Percentiles rank a stretch among this genome's conserved stretches.
These are phyloP conservation scores for Parietaria judaica DNA, from an alignment of 306 rosid genomes.

Conservation along the genomic window DNA sequence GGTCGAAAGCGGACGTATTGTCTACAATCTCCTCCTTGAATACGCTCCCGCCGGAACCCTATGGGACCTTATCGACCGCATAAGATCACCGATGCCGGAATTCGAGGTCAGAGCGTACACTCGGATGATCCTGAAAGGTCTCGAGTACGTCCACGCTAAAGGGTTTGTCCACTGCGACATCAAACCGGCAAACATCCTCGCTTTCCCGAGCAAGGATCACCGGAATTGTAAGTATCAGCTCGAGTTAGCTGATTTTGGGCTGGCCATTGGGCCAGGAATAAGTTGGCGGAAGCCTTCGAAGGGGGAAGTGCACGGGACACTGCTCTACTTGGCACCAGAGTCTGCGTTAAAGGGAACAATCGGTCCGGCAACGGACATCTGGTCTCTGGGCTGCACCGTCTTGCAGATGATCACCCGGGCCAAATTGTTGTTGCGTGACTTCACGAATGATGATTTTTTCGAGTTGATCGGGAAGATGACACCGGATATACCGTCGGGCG, in stretches of 20 bases:
- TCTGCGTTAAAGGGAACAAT: not conserved
- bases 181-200: conserved; percentile 11
- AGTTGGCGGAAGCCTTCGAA: too few species aligned
- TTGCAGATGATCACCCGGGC: conserved; percentile 4
- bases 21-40: conserved; percentile 4
- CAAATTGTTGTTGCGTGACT: too few species aligned
- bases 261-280: not conserved
- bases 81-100: not conserved
- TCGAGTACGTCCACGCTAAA: not conserved
- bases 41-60: conserved; percentile 9
- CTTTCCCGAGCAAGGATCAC: not conserved
- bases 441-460: not conserved
- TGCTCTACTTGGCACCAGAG: conserved; percentile 6
- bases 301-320: not conserved
- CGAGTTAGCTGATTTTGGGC: conserved; percentile 8
- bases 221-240: not conserved
- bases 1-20: not conserved
- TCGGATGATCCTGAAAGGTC: conserved; percentile 8
- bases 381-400: conserved; percentile 16
- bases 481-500: not conserved
- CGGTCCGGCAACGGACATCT: not conserved
- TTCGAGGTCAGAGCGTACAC: not conserved
- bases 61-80: not conserved
- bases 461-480: not conserved
- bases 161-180: conserved; percentile 20